These are phyloP conservation scores for Phycomyces blakesleeanus DNA, from an alignment of 192 early-diverging fungal genomes.

Conservation along the genomic window DNA sequence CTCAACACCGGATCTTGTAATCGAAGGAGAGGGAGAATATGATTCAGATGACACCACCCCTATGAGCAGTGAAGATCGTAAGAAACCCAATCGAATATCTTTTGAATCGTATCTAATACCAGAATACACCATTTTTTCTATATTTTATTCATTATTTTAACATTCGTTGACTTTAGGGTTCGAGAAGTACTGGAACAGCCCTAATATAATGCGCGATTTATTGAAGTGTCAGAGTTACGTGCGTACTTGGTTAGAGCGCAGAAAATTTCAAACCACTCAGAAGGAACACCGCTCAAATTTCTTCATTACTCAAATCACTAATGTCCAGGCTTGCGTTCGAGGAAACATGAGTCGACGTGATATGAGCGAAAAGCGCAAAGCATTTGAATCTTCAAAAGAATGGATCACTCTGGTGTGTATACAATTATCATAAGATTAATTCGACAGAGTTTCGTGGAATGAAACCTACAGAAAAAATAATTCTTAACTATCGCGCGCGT, in stretches of 20 bases:
- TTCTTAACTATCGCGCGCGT: too few relatives aligned
- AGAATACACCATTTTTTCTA: not conserved
- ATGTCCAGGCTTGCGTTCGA: slow-evolving; percentile 57
- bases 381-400: slow-evolving; percentile 40
- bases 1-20: slow-evolving; percentile 11
- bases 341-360: slow-evolving; percentile 52
- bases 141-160: not conserved
- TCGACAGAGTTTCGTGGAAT: too few relatives aligned
- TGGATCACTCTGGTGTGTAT: slow-evolving; percentile 41
- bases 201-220: slow-evolving; percentile 4
- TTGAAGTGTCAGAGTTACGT: slow-evolving; percentile 21
- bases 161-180: too few relatives aligned
- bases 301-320: slow-evolving; percentile 9
- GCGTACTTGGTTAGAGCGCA: slow-evolving; percentile 5
- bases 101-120: not conserved
- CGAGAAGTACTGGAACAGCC: slow-evolving; percentile 21
- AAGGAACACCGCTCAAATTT: slow-evolving; percentile 12
- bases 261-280: slow-evolving; percentile 13
- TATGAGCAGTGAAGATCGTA: not conserved
- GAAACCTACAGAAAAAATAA: too few relatives aligned
- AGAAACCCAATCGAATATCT: not conserved
- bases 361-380: slow-evolving; percentile 47
- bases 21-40: slow-evolving; percentile 7
- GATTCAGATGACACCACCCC: slow-evolving; percentile 9
- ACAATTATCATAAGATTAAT: not conserved